These are phyloP conservation scores for Stagonosporopsis tanaceti DNA, from an alignment of 2,329 filamentous ascomycete genomes.

Conservation along the genomic window DNA sequence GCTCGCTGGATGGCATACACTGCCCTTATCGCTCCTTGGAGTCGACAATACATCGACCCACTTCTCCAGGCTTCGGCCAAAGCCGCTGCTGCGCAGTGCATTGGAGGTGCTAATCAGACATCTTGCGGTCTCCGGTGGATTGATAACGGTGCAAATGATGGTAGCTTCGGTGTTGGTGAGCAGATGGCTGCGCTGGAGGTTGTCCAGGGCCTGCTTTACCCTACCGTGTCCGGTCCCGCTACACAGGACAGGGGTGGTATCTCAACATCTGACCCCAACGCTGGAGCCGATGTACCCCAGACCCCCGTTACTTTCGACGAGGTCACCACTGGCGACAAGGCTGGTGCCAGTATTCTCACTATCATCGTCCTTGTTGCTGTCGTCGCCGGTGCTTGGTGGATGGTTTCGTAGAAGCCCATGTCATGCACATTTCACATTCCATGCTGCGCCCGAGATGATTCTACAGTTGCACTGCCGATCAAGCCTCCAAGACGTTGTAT, in stretches of 20 bases:
- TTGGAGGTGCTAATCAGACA: constrained; percentile 56
- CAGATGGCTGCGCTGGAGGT: constrained; percentile 67
- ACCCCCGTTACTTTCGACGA: constrained; percentile 38
- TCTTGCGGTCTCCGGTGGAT: constrained; percentile 59
- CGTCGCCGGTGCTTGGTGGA: constrained; percentile 64
- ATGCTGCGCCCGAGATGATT: background rate
- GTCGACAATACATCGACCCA: constrained; percentile 55
- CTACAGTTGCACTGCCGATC: background rate
- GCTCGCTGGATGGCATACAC: constrained; percentile 54
- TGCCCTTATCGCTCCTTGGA: constrained; percentile 51
- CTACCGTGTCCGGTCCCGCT: constrained; percentile 46
- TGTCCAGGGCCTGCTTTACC: constrained; percentile 56
- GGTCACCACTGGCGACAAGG: constrained; percentile 69
- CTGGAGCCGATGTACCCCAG: constrained; percentile 45
- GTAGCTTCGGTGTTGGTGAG: constrained; percentile 63
- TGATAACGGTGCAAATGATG: constrained; percentile 54
- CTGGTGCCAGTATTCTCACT: constrained; percentile 73
- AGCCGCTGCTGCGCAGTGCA: constrained; percentile 64
- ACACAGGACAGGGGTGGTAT: constrained; percentile 62
- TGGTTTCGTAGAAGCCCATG: constrained; percentile 50
- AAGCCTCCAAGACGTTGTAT: background rate
- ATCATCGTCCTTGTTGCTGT: constrained; percentile 63
- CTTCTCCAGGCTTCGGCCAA: constrained; percentile 63
- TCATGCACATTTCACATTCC: background rate
- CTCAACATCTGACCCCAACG: constrained; percentile 56